Percentiles rank a stretch among this genome's conserved stretches.
These are phyloP conservation scores for Fusarium sacchari DNA, from an alignment of 2,329 filamentous ascomycete species.

Conservation along the genomic window DNA sequence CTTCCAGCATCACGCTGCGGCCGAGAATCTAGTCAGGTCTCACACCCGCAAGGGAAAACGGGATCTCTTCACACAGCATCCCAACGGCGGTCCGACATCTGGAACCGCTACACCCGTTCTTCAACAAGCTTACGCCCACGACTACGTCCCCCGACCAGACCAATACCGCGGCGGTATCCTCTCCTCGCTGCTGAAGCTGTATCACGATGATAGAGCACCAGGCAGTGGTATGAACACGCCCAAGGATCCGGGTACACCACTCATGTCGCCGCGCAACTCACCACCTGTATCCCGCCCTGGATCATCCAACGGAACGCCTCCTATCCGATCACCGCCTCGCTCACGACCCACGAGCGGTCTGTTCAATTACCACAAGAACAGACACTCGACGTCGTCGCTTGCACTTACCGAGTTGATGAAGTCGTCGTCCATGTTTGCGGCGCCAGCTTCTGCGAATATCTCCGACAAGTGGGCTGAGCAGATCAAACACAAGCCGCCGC, in stretches of 20 bases:
- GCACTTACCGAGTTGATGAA: slow-evolving; percentile 63
- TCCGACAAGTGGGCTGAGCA: slow-evolving; percentile 58
- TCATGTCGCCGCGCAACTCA: slow-evolving; percentile 55
- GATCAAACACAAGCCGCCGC: slow-evolving; percentile 51
- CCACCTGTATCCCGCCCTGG: slow-evolving; percentile 53
- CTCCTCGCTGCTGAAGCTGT: slow-evolving; percentile 76
- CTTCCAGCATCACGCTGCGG: slow-evolving; percentile 42
- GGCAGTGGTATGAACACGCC: slow-evolving; percentile 57
- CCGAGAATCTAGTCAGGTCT: slow-evolving; percentile 50
- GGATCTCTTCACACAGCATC: slow-evolving; percentile 47
- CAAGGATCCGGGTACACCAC: slow-evolving; percentile 50
- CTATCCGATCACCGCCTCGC: slow-evolving; percentile 43
- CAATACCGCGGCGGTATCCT: slow-evolving; percentile 80
- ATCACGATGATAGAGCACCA: slow-evolving; percentile 60
- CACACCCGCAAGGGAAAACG: slow-evolving; percentile 46
- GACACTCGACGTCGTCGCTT: slow-evolving; percentile 55
- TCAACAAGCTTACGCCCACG: slow-evolving; percentile 61
- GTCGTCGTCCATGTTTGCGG: slow-evolving; percentile 63
- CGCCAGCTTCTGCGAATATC: slow-evolving; percentile 57
- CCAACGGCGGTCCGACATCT: slow-evolving; percentile 44
- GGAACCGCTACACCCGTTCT: slow-evolving; percentile 52
- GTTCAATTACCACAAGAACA: slow-evolving; percentile 55
- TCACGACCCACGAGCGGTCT: slow-evolving; percentile 53
- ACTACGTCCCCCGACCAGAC: slow-evolving; percentile 72
- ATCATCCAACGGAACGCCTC: slow-evolving; percentile 49